Evolutionary conservation across 345 rosid species (phyloP), one percentile per base, ranked within the genome.

Genomic region (Cochlearia excelsa): DNA sequence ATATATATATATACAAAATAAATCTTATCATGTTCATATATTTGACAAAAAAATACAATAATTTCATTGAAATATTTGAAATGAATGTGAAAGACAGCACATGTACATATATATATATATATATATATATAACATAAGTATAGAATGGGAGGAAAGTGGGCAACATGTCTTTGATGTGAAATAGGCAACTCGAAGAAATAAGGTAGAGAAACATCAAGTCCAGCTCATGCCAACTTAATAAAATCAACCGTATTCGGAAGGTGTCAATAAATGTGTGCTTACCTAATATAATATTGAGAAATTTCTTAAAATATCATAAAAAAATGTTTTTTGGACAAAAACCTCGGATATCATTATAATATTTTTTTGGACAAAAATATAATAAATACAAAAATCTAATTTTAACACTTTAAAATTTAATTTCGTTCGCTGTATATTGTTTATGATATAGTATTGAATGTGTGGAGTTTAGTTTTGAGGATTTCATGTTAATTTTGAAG

Each of bases 21-120:
- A 61, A 69, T 34, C 26, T 40, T 48, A 49, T 47, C 57, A 54
- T 39, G 46, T 54, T 69, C 68, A 61, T 47, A 61, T 47, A 55
- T 60, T 34, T 34, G 72, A 60, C 0, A 55, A 53, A 16, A 16
- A 16, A 46, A 52, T 59, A 37, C 33, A 51, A 37, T 37, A 5
- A 23, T 41, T 16, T n/a, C 40, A 37, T 37, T 37, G 43, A 16
- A 30, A 56, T 43, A 9, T 28, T 44, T 38, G 35, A 7, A 30
- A 46, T 64, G 54, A 64, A 58, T 70, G 69, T 71, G 66, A 58
- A 58, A 26, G 54, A 57, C 75, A 71, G 61, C 74, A 65, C 61
- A 63, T 61, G 45, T 41, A 28, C 53, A 40, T 10, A 30, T 8
- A 55, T 27, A 39, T 23, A 54, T 52, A 47, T 16, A 16, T 16